Evolutionary conservation across 2,329 filamentous ascomycete species (phyloP), one percentile per base, ranked within the genome.

Genomic region (Beauveria brongniartii): DNA sequence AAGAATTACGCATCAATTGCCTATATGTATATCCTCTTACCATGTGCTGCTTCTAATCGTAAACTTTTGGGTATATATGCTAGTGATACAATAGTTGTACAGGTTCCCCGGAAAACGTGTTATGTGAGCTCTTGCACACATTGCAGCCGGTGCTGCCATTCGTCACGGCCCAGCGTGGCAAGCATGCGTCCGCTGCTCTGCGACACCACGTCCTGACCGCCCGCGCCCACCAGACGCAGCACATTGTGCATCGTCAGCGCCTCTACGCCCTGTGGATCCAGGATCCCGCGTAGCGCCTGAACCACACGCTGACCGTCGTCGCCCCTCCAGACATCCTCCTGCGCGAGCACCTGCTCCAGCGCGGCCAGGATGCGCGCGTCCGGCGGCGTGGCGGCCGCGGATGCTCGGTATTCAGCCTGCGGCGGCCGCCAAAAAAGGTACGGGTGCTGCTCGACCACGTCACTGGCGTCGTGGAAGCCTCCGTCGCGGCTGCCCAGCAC

Each of bases 371-470:
- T 57, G 37, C 63, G 67, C 8, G 60, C 47, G 30, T 69, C 64
- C 7, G 64, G 65, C 5, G 20, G 34, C 34, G 63, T 63, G 16
- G 65, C 62, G 8, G 63, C 63, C 6, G 74, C 64, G 14, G 70
- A 68, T 4, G 62, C 56, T 8, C 62, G 63, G 66, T 75, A 75
- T 24, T 69, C 53, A 7, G 47, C 37, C n/a, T 61, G 53, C 1
- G 73, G 72, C 22, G 74, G 69, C 3, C 72, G 69, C 72, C 73
- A 77, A 63, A 77, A 70, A 48, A 76, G 70, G 60, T 75, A 74
- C 1, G 74, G 73, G 34, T 74, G 70, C 9, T 69, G 64, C 10
- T 59, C 65, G 40, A 72, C 53, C 5, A 74, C 62, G 10, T 62
- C 53, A 8, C 60, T 61, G 0, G 64, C 59, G 37, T 57, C 59